These are phyloP conservation scores for Daldinia sp. DNA, from an alignment of 2,329 filamentous ascomycete species.

Conservation along the genomic window DNA sequence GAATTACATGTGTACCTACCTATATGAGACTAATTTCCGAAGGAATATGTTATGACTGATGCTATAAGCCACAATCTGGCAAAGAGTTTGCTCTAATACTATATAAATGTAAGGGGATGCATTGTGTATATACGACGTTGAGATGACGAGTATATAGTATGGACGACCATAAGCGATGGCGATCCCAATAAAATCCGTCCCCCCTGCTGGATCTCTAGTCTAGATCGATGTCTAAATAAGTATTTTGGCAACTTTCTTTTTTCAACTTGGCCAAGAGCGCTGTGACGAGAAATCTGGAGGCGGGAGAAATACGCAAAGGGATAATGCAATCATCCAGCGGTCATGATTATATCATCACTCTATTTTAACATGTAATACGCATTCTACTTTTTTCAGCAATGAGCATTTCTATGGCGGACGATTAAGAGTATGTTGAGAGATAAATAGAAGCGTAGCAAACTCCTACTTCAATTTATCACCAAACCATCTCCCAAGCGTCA, in stretches of 20 bases:
- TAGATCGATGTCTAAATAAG: not conserved
- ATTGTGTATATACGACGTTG: not conserved
- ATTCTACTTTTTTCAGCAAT: not conserved
- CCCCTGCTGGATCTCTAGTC: not conserved
- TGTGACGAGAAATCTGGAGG: not conserved
- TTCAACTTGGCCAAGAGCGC: no score
- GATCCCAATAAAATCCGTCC: not conserved
- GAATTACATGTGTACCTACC: not conserved
- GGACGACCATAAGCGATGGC: not conserved
- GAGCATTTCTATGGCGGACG: not conserved
- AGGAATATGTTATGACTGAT: not conserved
- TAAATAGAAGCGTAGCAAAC: not conserved
- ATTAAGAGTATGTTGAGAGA: not conserved
- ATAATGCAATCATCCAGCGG: not conserved
- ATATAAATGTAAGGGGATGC: not conserved
- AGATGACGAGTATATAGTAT: not conserved
- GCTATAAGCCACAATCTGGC: not conserved
- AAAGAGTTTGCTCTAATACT: not conserved
- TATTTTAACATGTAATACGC: not conserved
- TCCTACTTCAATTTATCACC: not conserved
- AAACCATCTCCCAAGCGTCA: not conserved
- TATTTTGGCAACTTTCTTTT: not conserved
- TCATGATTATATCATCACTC: conserved; percentile 22
- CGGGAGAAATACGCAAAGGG: not conserved
- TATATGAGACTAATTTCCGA: not conserved